Evolutionary conservation across 2,329 filamentous ascomycete genomes (phyloP).

Genomic region (Exophiala sp.): DNA sequence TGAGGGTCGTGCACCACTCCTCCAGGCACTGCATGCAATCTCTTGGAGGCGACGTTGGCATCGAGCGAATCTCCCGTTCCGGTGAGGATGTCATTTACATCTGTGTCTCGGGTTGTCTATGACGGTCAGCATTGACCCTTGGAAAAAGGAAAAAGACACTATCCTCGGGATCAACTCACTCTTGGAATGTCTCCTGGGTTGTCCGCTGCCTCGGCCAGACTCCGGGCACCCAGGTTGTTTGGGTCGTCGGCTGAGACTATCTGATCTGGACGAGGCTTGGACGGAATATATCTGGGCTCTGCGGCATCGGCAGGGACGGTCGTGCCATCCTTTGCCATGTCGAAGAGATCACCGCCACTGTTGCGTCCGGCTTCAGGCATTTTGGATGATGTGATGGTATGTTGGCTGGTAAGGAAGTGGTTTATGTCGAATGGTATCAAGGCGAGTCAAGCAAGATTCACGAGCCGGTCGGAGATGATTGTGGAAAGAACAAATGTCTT

Average conservation of each 20-base stretch:
- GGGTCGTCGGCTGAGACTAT: slow-evolving; percentile 34
- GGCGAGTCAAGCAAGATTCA: not conserved
- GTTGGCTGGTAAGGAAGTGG: too few species aligned
- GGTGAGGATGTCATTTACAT: slow-evolving; percentile 36
- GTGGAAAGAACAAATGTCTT: too few species aligned
- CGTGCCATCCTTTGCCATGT: slow-evolving; percentile 38
- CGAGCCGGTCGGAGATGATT: not conserved
- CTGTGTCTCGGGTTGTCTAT: slow-evolving; percentile 33
- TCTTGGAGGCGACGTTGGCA: slow-evolving; percentile 37
- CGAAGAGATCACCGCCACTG: slow-evolving; percentile 36
- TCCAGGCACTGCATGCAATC: slow-evolving; percentile 31
- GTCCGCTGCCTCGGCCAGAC: slow-evolving; percentile 41
- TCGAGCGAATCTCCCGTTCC: slow-evolving; percentile 40
- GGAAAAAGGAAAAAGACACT: not conserved
- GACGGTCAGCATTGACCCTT: not conserved
- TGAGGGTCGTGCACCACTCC: slow-evolving; percentile 33
- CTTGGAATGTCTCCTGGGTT: slow-evolving; percentile 46
- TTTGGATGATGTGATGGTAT: not conserved
- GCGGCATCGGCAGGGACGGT: slow-evolving; percentile 43
- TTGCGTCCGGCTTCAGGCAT: slow-evolving; percentile 26
- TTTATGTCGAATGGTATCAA: not conserved
- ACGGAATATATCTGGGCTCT: slow-evolving; percentile 43
- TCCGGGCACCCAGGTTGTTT: slow-evolving; percentile 35
- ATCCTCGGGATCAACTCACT: slow-evolving; percentile 17
- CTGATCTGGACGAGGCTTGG: slow-evolving; percentile 46